phyloP scores from a whole-genome alignment of 1,284 basidiomycete genomes.

The Anthracocystis setariae region DNA sequence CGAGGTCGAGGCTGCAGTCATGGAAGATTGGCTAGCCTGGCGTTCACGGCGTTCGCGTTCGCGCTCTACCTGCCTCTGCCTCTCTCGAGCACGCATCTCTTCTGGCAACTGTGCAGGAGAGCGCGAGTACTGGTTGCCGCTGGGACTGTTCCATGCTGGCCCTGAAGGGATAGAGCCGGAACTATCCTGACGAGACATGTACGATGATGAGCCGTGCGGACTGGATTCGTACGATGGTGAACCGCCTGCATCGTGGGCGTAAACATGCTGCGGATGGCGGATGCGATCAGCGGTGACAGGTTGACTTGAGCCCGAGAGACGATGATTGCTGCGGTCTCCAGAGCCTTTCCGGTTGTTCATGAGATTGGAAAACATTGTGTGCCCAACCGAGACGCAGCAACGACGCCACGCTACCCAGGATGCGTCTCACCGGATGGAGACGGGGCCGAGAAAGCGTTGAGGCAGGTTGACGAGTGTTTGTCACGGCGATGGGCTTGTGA shows the following conservation, averaged over 20 bases:
- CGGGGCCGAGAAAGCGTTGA: neutral
- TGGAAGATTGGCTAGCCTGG: constrained; percentile 37
- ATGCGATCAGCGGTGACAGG: constrained; percentile 43
- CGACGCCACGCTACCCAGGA: constrained; percentile 5
- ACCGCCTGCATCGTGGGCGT: constrained; percentile 26
- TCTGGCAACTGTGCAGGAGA: constrained; percentile 51
- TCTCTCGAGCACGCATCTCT: constrained; percentile 50
- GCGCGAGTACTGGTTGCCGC: constrained; percentile 17
- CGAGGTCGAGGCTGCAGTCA: constrained; percentile 10
- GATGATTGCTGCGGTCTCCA: constrained; percentile 37
- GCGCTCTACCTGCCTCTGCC: constrained; percentile 38
- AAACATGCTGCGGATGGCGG: constrained; percentile 44
- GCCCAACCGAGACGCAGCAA: constrained; percentile 2
- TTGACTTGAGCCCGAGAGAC: constrained; percentile 24
- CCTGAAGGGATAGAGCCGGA: constrained; percentile 28
- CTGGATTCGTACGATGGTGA: constrained; percentile 26
- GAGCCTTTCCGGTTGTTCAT: constrained; percentile 46
- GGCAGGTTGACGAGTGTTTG: neutral
- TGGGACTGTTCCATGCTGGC: constrained; percentile 28
- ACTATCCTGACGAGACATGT: constrained; percentile 44
- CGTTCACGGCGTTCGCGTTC: constrained; percentile 39
- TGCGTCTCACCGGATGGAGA: neutral
- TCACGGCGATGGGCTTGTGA: neutral
- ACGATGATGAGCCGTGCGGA: constrained; percentile 13
- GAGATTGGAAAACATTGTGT: constrained; percentile 46